phyloP scores from a whole-genome alignment of 164 flowering plant species.

The Brasenia schreberi region DNA sequence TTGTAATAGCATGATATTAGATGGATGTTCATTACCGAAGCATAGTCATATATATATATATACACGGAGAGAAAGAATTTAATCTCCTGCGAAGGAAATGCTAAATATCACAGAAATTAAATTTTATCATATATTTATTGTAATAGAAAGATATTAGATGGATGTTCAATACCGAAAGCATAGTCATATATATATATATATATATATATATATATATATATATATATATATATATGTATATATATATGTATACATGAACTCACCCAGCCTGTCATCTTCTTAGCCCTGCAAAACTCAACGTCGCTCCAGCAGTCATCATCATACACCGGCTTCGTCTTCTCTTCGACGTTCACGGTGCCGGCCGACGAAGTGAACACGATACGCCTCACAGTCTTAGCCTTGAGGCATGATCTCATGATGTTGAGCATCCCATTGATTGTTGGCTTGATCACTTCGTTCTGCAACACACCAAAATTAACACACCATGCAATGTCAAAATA shows the following conservation, averaged over 20 bases:
- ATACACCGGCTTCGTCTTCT: slow-evolving; percentile 7
- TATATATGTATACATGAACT: not conserved
- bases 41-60: too few species aligned
- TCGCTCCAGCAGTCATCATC: slow-evolving; percentile 19
- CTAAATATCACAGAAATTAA: too few species aligned
- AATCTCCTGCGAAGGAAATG: not conserved
- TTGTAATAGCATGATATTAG: not conserved
- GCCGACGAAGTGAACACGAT: slow-evolving; percentile 22
- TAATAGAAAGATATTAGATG: too few species aligned
- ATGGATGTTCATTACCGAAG: not conserved
- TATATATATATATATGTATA: too few species aligned
- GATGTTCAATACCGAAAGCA: too few species aligned
- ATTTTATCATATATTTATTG: too few species aligned
- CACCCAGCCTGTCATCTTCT: slow-evolving; percentile 25
- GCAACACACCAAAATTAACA: not conserved
- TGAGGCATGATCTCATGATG: slow-evolving; percentile 17
- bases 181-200: too few species aligned
- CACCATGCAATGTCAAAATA: not conserved
- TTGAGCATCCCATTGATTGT: slow-evolving; percentile 17
- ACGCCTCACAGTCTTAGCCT: slow-evolving; percentile 16
- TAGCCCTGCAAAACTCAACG: slow-evolving; percentile 8
- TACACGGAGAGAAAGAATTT: not conserved
- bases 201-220: too few species aligned
- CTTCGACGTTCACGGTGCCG: slow-evolving; percentile 14
- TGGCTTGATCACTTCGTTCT: slow-evolving; percentile 24